These are phyloP conservation scores for Angophora floribunda DNA, from an alignment of 345 rosid genomes.

Conservation along the genomic window DNA sequence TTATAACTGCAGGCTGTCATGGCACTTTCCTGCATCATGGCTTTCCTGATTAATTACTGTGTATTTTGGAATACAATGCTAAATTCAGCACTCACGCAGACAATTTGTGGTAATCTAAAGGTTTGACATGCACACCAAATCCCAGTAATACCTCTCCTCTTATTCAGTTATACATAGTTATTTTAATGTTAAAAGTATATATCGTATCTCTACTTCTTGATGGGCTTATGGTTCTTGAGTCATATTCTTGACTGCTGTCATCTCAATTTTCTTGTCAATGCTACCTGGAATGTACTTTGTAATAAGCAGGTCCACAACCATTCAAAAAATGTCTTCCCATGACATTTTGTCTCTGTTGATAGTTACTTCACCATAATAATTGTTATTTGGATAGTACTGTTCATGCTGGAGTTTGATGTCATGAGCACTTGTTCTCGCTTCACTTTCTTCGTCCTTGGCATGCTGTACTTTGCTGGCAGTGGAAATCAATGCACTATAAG, in stretches of 20 bases:
- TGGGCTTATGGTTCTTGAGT: background rate
- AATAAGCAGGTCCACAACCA: background rate
- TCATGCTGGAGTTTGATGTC: background rate
- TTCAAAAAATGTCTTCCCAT: background rate
- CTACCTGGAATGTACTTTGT: background rate
- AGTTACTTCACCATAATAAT: background rate
- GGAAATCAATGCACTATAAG: background rate
- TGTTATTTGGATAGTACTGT: background rate
- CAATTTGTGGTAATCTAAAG: constrained; percentile 97
- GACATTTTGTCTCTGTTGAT: background rate
- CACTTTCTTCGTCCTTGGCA: background rate
- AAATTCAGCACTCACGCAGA: constrained; percentile 94
- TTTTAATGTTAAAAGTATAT: background rate
- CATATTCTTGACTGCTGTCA: background rate
- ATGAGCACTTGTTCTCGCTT: background rate
- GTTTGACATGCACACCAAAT: constrained; percentile 14
- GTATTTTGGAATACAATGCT: constrained; percentile 93
- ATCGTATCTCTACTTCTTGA: background rate
- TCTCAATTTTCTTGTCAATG: background rate
- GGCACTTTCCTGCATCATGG: constrained; percentile 79
- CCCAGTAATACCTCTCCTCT: background rate
- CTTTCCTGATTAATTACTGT: constrained; percentile 94
- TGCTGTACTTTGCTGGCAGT: background rate
- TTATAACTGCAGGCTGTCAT: background rate
- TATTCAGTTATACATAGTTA: background rate